Percentiles rank a stretch among this genome's conserved stretches.
Evolutionary conservation across 768 basidiomycete species (phyloP).

Genomic region (Suillus clintonianus): DNA sequence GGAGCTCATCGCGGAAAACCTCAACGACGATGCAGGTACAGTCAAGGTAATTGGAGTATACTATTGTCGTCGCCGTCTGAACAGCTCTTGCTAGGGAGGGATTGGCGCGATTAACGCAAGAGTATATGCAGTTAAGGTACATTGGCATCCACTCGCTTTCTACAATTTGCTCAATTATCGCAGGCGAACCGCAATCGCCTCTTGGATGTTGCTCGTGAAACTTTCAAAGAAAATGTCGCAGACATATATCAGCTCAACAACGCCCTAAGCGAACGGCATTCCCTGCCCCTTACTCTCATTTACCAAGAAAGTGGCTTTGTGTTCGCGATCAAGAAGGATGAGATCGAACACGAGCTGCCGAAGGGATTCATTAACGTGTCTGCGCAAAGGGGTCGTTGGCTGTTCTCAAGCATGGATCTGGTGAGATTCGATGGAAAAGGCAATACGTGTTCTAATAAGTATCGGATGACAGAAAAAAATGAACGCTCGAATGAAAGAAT

Average conservation of each 20-base stretch:
- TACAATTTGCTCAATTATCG: not conserved
- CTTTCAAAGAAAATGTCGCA: constrained; percentile 89
- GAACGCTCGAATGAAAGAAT: constrained; percentile 88
- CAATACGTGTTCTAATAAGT: not conserved
- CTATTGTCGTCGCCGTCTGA: not conserved
- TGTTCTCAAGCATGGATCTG: constrained; percentile 81
- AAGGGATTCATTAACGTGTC: constrained; percentile 69
- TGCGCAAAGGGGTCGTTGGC: constrained; percentile 67
- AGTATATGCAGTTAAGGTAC: constrained; percentile 85
- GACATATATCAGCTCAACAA: constrained; percentile 78
- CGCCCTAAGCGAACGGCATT: constrained; percentile 59
- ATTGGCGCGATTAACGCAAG: constrained; percentile 74
- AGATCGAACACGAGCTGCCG: constrained; percentile 57
- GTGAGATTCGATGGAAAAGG: constrained; percentile 41
- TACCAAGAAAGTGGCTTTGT: constrained; percentile 78
- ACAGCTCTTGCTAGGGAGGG: constrained; percentile 52
- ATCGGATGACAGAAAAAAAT: constrained; percentile 65
- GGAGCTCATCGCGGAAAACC: constrained; percentile 51
- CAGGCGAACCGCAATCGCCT: constrained; percentile 79
- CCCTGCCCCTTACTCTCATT: constrained; percentile 62
- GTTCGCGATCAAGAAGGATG: constrained; percentile 65
- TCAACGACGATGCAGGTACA: constrained; percentile 72
- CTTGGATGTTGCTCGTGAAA: constrained; percentile 93
- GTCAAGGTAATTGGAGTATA: constrained; percentile 51
- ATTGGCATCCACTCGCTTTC: not conserved